Conservation (phyloP, 2,329 filamentous ascomycete genomes). For the Fusarium equiseti region DNA sequence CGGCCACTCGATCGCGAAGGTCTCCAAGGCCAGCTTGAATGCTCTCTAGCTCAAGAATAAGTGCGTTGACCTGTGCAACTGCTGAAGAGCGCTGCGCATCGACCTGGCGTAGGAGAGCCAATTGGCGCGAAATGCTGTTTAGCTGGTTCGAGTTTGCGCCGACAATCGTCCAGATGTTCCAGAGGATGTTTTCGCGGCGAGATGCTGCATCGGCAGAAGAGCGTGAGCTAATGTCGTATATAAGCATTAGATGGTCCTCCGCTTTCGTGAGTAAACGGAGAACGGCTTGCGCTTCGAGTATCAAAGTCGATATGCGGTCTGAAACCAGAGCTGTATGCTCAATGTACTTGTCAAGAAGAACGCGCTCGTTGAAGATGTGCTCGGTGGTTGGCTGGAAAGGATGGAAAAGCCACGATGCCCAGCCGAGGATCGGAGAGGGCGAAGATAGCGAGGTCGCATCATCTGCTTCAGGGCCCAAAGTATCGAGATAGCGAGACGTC, state of each 20-base stretch:
- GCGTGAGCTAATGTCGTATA: constrained; percentile 75
- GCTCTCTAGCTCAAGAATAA: constrained; percentile 78
- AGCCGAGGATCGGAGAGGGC: constrained; percentile 49
- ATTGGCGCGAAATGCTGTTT: constrained; percentile 71
- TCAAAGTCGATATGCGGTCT: constrained; percentile 75
- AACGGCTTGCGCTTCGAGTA: constrained; percentile 77
- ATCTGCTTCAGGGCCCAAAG: constrained; percentile 59
- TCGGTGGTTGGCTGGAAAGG: constrained; percentile 72
- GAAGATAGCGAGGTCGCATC: constrained; percentile 52
- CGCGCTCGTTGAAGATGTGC: constrained; percentile 60
- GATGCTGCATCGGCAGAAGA: constrained; percentile 70
- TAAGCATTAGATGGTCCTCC: constrained; percentile 76
- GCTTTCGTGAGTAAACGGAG: constrained; percentile 74
- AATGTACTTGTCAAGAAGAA: constrained; percentile 79
- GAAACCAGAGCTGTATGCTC: constrained; percentile 77
- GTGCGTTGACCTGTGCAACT: constrained; percentile 74
- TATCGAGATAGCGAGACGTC: constrained; percentile 77
- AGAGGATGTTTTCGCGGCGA: constrained; percentile 74
- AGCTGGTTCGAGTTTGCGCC: constrained; percentile 75
- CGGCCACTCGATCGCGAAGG: constrained; percentile 76
- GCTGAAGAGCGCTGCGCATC: constrained; percentile 73
- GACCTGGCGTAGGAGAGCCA: constrained; percentile 75
- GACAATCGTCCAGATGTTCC: constrained; percentile 78
- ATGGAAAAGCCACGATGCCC: constrained; percentile 62
- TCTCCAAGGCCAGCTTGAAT: constrained; percentile 79